Conservation (phyloP, 768 basidiomycete species). For the Tulasnella sp. region DNA sequence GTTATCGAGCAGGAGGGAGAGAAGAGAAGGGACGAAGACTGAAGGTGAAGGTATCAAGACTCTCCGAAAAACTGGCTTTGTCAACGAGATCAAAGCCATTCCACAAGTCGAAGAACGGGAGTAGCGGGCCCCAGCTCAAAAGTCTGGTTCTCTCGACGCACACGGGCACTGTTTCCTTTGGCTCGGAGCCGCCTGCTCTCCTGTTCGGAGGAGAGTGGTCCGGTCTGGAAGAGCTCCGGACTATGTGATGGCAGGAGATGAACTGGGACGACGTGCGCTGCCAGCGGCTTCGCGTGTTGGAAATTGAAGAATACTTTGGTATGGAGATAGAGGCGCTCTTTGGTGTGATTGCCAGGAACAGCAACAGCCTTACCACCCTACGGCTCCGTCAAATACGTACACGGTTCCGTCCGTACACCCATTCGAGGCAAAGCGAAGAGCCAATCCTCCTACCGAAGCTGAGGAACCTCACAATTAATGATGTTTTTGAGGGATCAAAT, state of each 20-base stretch:
- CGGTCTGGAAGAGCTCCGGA: not conserved
- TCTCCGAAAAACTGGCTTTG: no score
- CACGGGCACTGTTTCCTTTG: no score
- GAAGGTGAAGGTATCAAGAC: no score
- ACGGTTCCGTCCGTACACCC: not conserved
- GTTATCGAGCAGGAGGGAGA: no score
- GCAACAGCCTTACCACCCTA: not conserved
- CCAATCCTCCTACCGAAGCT: not conserved
- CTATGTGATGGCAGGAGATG: not conserved
- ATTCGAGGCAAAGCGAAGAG: not conserved
- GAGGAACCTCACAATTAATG: not conserved
- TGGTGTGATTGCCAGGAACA: not conserved
- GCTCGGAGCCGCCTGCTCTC: not conserved
- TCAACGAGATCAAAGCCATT: no score
- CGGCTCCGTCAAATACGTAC: no score
- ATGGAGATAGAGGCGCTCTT: not conserved
- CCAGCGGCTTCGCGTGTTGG: not conserved
- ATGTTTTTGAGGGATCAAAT: not conserved
- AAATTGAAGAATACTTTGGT: not conserved
- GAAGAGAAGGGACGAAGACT: no score
- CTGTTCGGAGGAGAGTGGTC: not conserved
- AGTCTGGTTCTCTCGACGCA: not conserved
- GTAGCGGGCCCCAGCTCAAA: not conserved
- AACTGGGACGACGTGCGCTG: not conserved
- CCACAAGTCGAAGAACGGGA: no score